Evolutionary conservation across 2,329 filamentous ascomycete genomes (phyloP).

Genomic region (Penicillium sp.): DNA sequence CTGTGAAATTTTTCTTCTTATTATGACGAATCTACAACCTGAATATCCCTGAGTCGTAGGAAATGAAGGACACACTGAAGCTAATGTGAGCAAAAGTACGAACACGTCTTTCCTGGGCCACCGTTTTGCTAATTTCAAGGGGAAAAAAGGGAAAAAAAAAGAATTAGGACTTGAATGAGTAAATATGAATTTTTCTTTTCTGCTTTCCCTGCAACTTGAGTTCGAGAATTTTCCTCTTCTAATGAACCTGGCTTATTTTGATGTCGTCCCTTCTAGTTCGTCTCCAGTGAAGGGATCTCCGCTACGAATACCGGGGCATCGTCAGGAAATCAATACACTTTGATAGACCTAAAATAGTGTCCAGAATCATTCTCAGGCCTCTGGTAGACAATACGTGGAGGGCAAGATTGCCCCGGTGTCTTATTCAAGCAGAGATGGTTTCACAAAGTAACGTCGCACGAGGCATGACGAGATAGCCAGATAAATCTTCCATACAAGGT

Average conservation of each 20-base stretch:
- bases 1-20: background rate
- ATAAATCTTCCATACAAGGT: no score
- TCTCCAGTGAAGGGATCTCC: no score
- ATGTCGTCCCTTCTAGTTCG: background rate
- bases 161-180: no score
- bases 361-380: conserved; percentile 13
- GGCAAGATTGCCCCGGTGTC: conserved; percentile 23
- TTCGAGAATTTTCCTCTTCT: background rate
- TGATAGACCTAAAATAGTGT: background rate
- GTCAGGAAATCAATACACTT: no score
- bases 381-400: conserved; percentile 9
- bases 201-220: conserved; percentile 2
- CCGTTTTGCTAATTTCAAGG: conserved; percentile 23
- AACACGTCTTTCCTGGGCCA: conserved; percentile 3
- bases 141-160: background rate
- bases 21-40: no score
- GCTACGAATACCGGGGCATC: no score
- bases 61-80: no score
- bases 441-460: conserved; percentile 38
- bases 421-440: conserved; percentile 25
- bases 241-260: background rate
- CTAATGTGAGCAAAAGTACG: background rate
- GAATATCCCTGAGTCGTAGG: no score
- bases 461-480: conserved; percentile 26
- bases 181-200: background rate